Conservation (phyloP, 192 early-diverging fungal genomes). For the Haplosporangium gracile region DNA sequence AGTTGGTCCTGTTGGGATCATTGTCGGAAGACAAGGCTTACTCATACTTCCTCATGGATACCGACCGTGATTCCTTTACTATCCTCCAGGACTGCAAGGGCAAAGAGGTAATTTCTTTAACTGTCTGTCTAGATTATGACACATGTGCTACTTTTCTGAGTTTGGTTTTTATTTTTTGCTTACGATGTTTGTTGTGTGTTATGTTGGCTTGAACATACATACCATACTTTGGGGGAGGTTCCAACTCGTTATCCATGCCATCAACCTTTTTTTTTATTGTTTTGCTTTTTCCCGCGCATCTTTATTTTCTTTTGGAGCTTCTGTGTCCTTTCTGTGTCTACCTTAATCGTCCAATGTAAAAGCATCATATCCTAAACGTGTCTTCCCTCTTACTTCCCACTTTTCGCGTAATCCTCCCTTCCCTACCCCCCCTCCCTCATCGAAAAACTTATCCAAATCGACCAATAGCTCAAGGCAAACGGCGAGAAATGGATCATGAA, state of each 20-base stretch:
- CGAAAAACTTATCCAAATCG: no score
- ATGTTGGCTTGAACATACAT: not conserved
- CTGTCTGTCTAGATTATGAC: not conserved
- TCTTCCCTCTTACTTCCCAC: no score
- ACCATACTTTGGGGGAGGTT: not conserved
- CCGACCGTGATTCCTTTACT: conserved; percentile 38
- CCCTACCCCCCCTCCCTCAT: not conserved
- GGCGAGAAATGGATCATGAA: conserved; percentile 42
- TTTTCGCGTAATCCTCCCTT: not conserved
- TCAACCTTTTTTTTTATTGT: not conserved
- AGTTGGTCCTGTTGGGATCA: conserved; percentile 53
- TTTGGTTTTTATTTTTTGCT: not conserved
- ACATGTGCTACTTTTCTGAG: not conserved
- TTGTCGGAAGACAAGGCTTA: conserved; percentile 61
- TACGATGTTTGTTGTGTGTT: not conserved
- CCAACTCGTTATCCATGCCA: not conserved
- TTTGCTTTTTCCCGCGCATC: not conserved
- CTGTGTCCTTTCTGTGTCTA: not conserved
- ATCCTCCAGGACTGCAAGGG: conserved; percentile 62
- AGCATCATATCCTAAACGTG: not conserved
- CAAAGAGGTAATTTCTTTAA: conserved; percentile 30
- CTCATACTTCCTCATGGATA: conserved; percentile 64
- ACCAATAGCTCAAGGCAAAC: conserved; percentile 36
- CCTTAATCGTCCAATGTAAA: not conserved
- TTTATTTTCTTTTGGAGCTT: not conserved